Evolutionary conservation across 352 stramenopile genomes (phyloP).

Genomic region (Pythium utonaiense): DNA sequence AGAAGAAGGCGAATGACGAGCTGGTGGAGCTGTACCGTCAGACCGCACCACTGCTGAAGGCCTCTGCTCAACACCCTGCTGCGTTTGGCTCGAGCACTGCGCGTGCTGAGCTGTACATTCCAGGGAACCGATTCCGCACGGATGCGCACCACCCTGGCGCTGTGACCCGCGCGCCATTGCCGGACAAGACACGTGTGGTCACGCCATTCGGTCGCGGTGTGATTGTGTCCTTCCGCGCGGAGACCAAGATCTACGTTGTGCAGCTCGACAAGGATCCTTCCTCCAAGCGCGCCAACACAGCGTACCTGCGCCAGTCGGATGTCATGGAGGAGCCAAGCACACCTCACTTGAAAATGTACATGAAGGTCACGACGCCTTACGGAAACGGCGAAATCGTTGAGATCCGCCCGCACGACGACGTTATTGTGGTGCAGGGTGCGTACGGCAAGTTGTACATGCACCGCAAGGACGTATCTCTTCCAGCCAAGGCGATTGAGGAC

Average conservation of each 20-base stretch:
- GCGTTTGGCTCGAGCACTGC: constrained; percentile 55
- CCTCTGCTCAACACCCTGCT: constrained; percentile 50
- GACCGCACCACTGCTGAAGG: constrained; percentile 51
- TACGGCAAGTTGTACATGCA: constrained; percentile 82
- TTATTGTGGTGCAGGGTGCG: constrained; percentile 60
- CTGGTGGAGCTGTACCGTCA: constrained; percentile 58
- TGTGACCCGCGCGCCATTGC: constrained; percentile 54
- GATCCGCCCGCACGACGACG: constrained; percentile 58
- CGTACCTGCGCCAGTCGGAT: constrained; percentile 62
- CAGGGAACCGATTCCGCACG: constrained; percentile 62
- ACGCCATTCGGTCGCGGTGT: constrained; percentile 73
- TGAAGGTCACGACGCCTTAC: constrained; percentile 76
- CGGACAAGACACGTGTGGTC: constrained; percentile 71
- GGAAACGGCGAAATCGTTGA: constrained; percentile 60
- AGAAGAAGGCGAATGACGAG: constrained; percentile 68
- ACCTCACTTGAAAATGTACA: constrained; percentile 71
- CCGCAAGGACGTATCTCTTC: constrained; percentile 67
- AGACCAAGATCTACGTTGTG: constrained; percentile 80
- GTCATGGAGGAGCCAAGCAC: constrained; percentile 68
- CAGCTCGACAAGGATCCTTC: constrained; percentile 60
- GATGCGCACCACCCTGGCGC: constrained; percentile 65
- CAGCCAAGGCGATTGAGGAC: constrained; percentile 54
- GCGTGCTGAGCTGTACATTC: constrained; percentile 64
- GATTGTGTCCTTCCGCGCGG: constrained; percentile 62
- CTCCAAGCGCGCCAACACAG: constrained; percentile 56